A percentile compares a stretch with the other conserved stretches of the same genome.
Conservation (phyloP, 1,284 basidiomycete genomes). For the Leccinum insolens region DNA sequence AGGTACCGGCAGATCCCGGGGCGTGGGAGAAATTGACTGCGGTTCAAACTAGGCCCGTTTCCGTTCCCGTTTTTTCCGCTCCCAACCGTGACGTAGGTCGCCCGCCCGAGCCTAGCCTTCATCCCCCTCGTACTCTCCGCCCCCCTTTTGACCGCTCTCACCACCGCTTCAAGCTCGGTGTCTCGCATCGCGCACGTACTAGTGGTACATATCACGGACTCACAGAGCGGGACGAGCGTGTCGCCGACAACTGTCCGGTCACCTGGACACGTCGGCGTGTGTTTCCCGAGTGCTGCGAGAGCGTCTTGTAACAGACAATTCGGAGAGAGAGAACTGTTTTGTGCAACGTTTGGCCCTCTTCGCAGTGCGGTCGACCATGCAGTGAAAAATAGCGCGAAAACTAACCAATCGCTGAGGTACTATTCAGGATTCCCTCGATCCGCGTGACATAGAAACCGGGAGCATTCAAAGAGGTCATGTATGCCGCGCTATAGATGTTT, state of each 20-base stretch:
- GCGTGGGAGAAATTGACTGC: too few species aligned
- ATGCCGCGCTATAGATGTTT: conserved; percentile 41
- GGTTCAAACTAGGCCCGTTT: not conserved
- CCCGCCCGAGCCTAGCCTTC: conserved; percentile 50
- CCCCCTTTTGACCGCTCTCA: conserved; percentile 42
- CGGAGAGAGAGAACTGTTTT: conserved; percentile 1
- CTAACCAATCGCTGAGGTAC: conserved; percentile 26
- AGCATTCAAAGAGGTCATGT: conserved; percentile 49
- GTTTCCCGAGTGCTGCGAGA: conserved; percentile 37
- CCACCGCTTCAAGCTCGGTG: conserved; percentile 28
- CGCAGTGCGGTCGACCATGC: conserved; percentile 33
- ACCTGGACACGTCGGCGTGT: conserved; percentile 56
- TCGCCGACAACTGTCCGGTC: conserved; percentile 56
- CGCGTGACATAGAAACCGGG: conserved; percentile 43
- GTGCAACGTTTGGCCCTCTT: not conserved
- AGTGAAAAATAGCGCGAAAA: conserved; percentile 58
- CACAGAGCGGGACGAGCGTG: conserved; percentile 51
- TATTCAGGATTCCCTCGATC: conserved; percentile 17
- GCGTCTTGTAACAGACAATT: conserved; percentile 23
- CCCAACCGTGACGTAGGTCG: conserved; percentile 45
- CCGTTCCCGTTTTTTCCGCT: conserved; percentile 14
- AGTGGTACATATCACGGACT: conserved; percentile 2
- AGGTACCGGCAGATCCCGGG: too few species aligned
- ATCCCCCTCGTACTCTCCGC: conserved; percentile 51
- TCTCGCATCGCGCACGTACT: not conserved